A percentile compares a stretch with the other conserved stretches of the same genome.
Evolutionary conservation across 1,284 basidiomycete species (phyloP).

Genomic region (Lentinula novae-zelandiae): DNA sequence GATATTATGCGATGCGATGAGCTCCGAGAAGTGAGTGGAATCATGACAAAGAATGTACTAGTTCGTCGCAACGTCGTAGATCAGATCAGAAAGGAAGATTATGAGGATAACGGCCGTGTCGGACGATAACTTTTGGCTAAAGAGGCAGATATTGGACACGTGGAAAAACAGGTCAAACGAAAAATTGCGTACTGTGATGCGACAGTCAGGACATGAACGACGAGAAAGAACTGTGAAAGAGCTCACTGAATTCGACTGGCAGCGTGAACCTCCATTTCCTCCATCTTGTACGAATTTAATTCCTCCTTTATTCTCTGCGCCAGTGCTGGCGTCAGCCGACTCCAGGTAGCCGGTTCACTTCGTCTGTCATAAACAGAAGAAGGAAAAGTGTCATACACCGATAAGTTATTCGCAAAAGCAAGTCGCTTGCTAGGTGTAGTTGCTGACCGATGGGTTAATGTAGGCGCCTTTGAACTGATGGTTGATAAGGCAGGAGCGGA

Average conservation of each 20-base stretch:
- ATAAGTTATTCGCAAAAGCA: slow-evolving; percentile 88
- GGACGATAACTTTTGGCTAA: slow-evolving; percentile 1
- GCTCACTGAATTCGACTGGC: slow-evolving; percentile 82
- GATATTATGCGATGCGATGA: slow-evolving; percentile 11
- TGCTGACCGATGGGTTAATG: slow-evolving; percentile 58
- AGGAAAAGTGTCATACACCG: slow-evolving; percentile 95
- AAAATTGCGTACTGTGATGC: slow-evolving; percentile 44
- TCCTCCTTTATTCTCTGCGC: slow-evolving; percentile 97
- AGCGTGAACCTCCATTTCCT: slow-evolving; percentile 96
- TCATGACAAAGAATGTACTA: slow-evolving; percentile 6
- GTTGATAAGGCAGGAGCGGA: slow-evolving; percentile 85
- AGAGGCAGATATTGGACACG: slow-evolving; percentile 1
- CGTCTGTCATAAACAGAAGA: slow-evolving; percentile 88
- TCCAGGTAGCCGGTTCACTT: slow-evolving; percentile 96
- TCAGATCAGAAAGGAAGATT: slow-evolving; percentile 1
- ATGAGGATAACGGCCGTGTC: background rate
- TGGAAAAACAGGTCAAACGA: slow-evolving; percentile 34
- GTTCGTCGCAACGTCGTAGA: slow-evolving; percentile 11
- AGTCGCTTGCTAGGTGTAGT: slow-evolving; percentile 71
- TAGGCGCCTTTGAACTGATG: slow-evolving; percentile 40
- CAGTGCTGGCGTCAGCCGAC: slow-evolving; percentile 88
- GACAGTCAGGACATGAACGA: background rate
- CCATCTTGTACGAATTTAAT: slow-evolving; percentile 96
- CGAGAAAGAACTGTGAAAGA: slow-evolving; percentile 11
- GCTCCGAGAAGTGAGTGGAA: slow-evolving; percentile 6